phyloP scores from a whole-genome alignment of 179 eudicot genomes.

The Nepenthes alata region DNA sequence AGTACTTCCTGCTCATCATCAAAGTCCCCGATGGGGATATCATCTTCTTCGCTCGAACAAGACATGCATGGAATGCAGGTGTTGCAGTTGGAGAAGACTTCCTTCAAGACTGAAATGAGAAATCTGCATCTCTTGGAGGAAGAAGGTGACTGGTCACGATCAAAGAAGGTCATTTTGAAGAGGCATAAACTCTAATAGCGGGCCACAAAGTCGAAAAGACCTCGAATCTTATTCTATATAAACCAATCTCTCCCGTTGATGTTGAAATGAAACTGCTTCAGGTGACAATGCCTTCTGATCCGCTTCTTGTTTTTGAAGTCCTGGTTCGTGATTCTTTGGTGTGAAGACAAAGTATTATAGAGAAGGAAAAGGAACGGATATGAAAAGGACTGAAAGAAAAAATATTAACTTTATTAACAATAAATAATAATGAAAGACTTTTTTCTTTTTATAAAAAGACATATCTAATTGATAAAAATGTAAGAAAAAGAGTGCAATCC shows the following conservation, averaged over 20 bases:
- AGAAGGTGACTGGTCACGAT: slow-evolving; percentile 31
- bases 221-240: neutral
- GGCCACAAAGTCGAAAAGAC: neutral
- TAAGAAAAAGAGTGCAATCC: no score
- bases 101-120: slow-evolving; percentile 35
- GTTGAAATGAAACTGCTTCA: slow-evolving; percentile 12
- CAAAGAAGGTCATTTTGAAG: slow-evolving; percentile 31
- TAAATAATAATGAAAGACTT: no score
- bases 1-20: slow-evolving; percentile 56
- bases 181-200: neutral
- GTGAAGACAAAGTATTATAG: slow-evolving; percentile 24
- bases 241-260: slow-evolving; percentile 7
- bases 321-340: slow-evolving; percentile 17
- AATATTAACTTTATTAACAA: neutral
- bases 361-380: slow-evolving; percentile 12
- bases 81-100: slow-evolving; percentile 45
- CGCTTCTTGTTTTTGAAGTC: neutral
- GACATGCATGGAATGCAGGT: slow-evolving; percentile 23
- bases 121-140: slow-evolving; percentile 40
- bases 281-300: slow-evolving; percentile 1
- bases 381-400: neutral
- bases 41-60: slow-evolving; percentile 23
- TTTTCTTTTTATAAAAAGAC: no score
- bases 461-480: no score
- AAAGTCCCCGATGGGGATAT: slow-evolving; percentile 13